Conservation (phyloP, 2,329 filamentous ascomycete species). For the Trichoderma sp. region DNA sequence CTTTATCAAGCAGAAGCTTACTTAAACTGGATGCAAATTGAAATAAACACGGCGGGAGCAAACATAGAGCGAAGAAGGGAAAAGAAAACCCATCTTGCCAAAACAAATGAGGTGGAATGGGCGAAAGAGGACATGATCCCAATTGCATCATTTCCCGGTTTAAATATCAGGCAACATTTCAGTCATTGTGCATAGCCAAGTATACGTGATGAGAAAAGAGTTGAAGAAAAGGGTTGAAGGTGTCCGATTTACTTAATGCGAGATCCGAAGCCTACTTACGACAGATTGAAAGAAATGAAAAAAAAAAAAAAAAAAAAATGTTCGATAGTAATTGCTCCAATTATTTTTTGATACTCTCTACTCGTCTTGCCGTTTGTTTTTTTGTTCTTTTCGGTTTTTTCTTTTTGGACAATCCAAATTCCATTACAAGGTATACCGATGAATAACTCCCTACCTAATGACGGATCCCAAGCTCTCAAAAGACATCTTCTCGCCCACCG, state of each 20-base stretch:
- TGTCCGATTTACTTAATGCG: constrained; percentile 8
- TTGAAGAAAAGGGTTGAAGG: neutral
- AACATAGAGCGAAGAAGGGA: neutral
- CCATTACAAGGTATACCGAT: constrained; percentile 41
- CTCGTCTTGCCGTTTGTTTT: neutral
- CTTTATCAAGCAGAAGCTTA: constrained; percentile 99
- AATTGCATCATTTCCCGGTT: neutral
- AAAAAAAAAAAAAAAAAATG: neutral
- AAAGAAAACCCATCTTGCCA: neutral
- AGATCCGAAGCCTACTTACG: constrained; percentile 5
- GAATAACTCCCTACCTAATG: constrained; percentile 35
- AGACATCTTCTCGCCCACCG: constrained; percentile 22
- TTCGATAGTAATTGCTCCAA: constrained; percentile 13
- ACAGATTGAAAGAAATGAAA: constrained; percentile 5
- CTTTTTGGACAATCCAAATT: constrained; percentile 34
- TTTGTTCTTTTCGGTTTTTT: constrained; percentile 5
- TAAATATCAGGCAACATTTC: neutral
- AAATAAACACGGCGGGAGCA: neutral
- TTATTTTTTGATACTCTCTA: neutral
- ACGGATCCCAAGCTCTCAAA: constrained; percentile 27
- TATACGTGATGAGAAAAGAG: neutral
- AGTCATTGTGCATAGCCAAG: neutral
- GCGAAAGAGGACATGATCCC: neutral
- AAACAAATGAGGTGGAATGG: neutral
- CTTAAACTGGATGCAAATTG: constrained; percentile 51